Evolutionary conservation across 495 filamentous ascomycete species (phyloP), one percentile per base, ranked within the genome.

Genomic region (Hyaloscypha finlandica): DNA sequence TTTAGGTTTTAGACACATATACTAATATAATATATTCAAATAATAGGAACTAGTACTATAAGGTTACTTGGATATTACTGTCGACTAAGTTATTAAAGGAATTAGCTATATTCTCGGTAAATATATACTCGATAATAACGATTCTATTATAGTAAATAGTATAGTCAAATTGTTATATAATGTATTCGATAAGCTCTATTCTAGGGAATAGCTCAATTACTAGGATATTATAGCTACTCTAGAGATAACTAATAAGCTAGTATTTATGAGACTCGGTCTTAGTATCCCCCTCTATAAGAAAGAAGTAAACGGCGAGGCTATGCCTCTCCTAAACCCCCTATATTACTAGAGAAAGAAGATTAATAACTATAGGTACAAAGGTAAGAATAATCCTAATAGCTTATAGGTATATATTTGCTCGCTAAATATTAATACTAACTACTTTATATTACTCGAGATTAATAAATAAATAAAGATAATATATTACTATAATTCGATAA

Each of bases 381-480:
- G 31, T 45, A 66, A 70, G 51, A 62, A 45, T 56, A 59, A 70
- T 63, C 42, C 35, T n/a, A 37, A 66, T 45, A 31, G 25, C 25
- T 25, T 25, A 25, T 25, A 25, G 25, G 2, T 25, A 25, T 25
- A 25, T 25, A 25, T 25, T 53, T 68, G 65, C 66, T 67, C 61
- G 56, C 22, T 71, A 8, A 68, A 70, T 66, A 25, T 69, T 51
- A 69, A 69, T 35, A 30, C 37, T 9, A 65, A 71, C 31, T 58
- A 72, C 57, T 72, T 69, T 45, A 72, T 68, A 33, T 55, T 72
- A 20, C 62, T 72, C 35, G 70, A 72, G 67, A 72, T 70, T 55
- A 72, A 72, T 39, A 52, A 70, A 57, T 64, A 66, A 59, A 67
- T 48, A 56, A 66, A 65, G 37, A 72, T 68, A 37, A 72, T 72